phyloP scores from a whole-genome alignment of 495 filamentous ascomycete genomes.

The Rusavskia elegans region DNA sequence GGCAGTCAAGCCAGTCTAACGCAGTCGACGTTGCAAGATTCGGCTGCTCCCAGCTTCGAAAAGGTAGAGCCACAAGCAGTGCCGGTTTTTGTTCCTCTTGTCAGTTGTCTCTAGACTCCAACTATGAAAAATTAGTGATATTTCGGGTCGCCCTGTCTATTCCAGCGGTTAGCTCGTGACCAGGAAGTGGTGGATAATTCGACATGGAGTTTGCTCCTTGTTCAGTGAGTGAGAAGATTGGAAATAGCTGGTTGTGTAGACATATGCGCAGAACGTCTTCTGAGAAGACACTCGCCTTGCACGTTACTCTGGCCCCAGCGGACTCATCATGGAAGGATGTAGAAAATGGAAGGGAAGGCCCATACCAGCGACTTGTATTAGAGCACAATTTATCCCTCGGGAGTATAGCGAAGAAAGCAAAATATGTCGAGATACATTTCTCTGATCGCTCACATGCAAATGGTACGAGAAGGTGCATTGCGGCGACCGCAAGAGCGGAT shows the following conservation, averaged over 20 bases:
- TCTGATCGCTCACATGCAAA: background rate
- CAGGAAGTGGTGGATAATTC: background rate
- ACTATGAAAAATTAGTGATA: no score
- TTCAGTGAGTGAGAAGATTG: constrained; percentile 35
- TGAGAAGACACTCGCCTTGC: background rate
- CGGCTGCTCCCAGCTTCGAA: no score
- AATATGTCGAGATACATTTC: constrained; percentile 2
- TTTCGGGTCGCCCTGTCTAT: background rate
- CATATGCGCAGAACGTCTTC: constrained; percentile 14
- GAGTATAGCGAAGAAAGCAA: background rate
- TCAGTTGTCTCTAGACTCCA: no score
- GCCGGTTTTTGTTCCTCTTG: no score
- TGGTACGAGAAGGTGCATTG: background rate
- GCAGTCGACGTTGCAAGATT: no score
- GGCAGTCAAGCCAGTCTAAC: no score
- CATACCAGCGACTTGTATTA: background rate
- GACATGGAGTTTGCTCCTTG: background rate
- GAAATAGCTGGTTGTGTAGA: constrained; percentile 34
- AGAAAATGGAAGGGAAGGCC: background rate
- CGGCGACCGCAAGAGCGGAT: background rate
- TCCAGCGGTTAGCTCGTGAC: background rate
- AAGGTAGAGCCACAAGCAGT: no score
- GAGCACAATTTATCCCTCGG: background rate
- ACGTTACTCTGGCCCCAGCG: constrained; percentile 42
- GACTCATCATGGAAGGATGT: constrained; percentile 26